Base-by-base conservation (phyloP, 2,329 filamentous ascomycete genomes). In the Aschersonia sp. region DNA sequence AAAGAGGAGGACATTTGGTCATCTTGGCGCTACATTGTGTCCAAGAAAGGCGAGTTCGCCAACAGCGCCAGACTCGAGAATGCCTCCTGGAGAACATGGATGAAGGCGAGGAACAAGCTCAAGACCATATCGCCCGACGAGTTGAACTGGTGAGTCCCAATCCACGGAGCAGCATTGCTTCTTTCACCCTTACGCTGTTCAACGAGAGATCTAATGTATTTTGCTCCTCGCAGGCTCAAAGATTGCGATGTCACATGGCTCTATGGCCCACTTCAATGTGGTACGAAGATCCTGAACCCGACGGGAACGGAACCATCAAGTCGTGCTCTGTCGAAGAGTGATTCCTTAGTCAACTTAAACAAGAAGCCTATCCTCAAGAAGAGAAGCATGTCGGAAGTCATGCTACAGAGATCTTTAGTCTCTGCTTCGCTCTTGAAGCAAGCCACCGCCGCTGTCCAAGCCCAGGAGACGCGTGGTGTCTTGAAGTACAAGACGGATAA, bases 201-300 rank as follows among this genome's bases (percentile, higher is more conserved):
- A 20, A 20, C 20, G 20, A 20, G 20, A 20, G 20, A 20, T 20
- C 20, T 20, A 20, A 20, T 20, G 20, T 20, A 20, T 20, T 20
- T 20, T 20, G 20, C 20, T 20, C 20, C 20, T 20, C 20, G 20
- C 58, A 95, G 89, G 89, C 73, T 96, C 51, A 98, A 97, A 63
- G 92, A 97, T 58, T 92, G 85, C 62, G 91, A 98, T 64, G 89
- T 96, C 32, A 96, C 91, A 44, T 98, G 91, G 92, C 73, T 98
- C 1, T 98, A 97, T 59, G 92, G 92, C 0, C 92, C 92, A 9
- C 67, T 96, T 45, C 91, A 95, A 62, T 84, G 83, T 1, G 82
- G 83, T 29, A 70, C 73, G 4, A 76, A 72, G 48, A 77, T 73
- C 30, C 61, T 77, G 9, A 71, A 78, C 49, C 51, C 71, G 57